Base-by-base conservation (phyloP, 257 asterid genomes). In the Solanum boliviense region DNA sequence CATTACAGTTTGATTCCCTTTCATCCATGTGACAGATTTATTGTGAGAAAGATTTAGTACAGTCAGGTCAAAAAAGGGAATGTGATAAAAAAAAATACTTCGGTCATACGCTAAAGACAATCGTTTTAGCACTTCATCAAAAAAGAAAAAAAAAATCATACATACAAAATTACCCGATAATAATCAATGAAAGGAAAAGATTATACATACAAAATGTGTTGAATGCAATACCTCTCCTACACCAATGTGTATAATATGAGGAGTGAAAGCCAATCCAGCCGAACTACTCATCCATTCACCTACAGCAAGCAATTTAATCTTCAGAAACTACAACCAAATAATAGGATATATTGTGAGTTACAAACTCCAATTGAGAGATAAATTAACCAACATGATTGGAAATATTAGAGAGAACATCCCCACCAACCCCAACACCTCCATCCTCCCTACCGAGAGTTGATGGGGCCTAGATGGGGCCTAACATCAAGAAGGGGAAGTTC, bases 241-340 rank as follows among this genome's bases (percentile, higher is more conserved):
- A 34, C 87, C 91, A 38, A 91, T 83, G 36, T 87, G 90, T 79
- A 92, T 85, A 82, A 91, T 86, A 86, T 90, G 93, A 56, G 94
- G 92, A 13, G 91, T 89, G 87, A 91, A 92, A 31, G 93, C 94
- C 29, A 91, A 38, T 86, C 93, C 93, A 76, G 93, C 93, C 23
- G 93, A 90, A 84, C 84, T 90, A 79, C 89, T 90, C 94, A 90
- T 90, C 93, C 94, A 92, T 87, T 92, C 93, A 87, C 93, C 94
- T 92, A 84, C 39, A 13, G 16, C 84, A 62, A 85, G 76, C 32
- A 83, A 87, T 70, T 82, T 48, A 48, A 29, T 82, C 12, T 48
- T 82, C 70, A 82, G 44, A 46, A 52, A 82, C 44, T 18, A 82
- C 44, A 12, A 82, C 20, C 7, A 82, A 48, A 82, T 20, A 82